Conservation (phyloP, 2,329 filamentous ascomycete genomes). For the Cordyceps militaris region DNA sequence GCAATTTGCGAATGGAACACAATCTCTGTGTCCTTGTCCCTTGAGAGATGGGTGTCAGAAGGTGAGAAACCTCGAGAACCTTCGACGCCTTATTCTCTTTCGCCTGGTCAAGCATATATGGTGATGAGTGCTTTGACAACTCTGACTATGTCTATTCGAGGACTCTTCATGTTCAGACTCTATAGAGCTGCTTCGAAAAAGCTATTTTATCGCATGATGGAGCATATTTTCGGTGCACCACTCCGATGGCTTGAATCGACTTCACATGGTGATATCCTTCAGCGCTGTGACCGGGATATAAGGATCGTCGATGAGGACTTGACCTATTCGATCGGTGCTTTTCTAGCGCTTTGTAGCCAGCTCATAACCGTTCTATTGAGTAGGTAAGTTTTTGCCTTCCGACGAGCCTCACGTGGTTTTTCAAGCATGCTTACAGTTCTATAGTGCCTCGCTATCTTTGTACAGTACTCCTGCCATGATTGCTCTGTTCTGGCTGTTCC, state of each 20-base stretch:
- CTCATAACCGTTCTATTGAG: not conserved
- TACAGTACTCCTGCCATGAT: constrained; percentile 51
- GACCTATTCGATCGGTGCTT: not conserved
- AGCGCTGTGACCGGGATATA: not conserved
- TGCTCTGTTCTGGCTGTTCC: constrained; percentile 45
- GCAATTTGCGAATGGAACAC: constrained; percentile 29
- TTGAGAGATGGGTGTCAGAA: not conserved
- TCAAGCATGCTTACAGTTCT: not conserved
- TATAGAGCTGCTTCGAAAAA: not conserved
- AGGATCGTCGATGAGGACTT: not conserved
- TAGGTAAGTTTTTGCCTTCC: not conserved
- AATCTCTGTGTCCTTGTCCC: not conserved
- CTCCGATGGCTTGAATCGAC: constrained; percentile 1
- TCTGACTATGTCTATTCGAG: constrained; percentile 43
- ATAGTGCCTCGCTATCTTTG: constrained; percentile 47
- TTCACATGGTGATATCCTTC: not conserved
- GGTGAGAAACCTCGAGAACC: not conserved
- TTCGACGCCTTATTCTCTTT: not conserved
- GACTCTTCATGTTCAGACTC: constrained; percentile 51
- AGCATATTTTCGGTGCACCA: not conserved
- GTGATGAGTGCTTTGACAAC: constrained; percentile 44
- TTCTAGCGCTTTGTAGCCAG: not conserved
- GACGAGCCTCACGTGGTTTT: not conserved
- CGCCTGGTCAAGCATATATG: not conserved
- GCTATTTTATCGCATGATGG: not conserved